Conservation (phyloP, 345 rosid species). For the Ricinus communis region DNA sequence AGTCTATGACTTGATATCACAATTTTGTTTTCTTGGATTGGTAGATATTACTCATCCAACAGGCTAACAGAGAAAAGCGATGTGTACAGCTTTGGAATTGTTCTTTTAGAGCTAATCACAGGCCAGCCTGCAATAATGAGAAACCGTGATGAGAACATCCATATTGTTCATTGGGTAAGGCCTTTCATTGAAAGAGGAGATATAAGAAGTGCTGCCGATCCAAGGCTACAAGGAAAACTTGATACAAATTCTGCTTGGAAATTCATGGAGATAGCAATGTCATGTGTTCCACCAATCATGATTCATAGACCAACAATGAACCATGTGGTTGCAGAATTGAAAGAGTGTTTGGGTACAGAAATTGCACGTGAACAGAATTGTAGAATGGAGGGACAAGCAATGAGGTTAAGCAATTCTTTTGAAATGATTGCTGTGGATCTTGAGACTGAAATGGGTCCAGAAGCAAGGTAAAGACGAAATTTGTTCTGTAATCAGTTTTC, state of each 20-base stretch:
- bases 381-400: neutral
- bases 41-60: constrained; percentile 25
- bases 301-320: constrained; percentile 40
- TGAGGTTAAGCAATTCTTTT: constrained; percentile 17
- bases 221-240: constrained; percentile 33
- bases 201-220: constrained; percentile 40
- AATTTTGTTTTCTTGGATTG: neutral
- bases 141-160: constrained; percentile 23
- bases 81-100: constrained; percentile 53
- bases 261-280: constrained; percentile 41
- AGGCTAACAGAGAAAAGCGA: constrained; percentile 51
- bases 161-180: constrained; percentile 43
- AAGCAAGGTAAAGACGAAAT: constrained; percentile 15
- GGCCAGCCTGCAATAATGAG: constrained; percentile 42
- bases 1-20: too few relatives aligned
- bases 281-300: constrained; percentile 31
- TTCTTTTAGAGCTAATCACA: constrained; percentile 52
- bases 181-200: constrained; percentile 36
- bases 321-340: constrained; percentile 34
- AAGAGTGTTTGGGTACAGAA: constrained; percentile 37
- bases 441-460: constrained; percentile 20
- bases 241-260: constrained; percentile 45
- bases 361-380: constrained; percentile 8
- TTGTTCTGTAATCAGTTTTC: neutral
- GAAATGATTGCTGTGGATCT: constrained; percentile 7